Percentiles rank a stretch among this genome's conserved stretches.
Conservation (phyloP, 129 eudicot species). For the Oenanthe sinensis region DNA sequence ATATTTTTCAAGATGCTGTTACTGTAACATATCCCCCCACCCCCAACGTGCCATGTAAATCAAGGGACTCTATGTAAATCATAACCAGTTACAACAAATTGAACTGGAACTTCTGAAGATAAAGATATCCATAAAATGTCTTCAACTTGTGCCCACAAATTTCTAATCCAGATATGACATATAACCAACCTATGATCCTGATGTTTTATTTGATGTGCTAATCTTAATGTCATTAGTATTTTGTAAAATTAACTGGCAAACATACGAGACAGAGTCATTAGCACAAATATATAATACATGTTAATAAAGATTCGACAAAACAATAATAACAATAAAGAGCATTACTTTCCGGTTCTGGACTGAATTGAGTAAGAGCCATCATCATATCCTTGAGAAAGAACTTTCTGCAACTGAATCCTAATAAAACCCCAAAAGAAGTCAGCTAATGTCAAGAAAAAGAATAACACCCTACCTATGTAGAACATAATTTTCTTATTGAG, state of each 20-base stretch:
- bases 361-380: conserved; percentile 87
- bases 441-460: background rate
- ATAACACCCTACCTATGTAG: background rate
- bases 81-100: no score
- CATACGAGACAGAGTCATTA: background rate
- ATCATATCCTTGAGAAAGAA: conserved; percentile 62
- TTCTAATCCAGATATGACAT: background rate
- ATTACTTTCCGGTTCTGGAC: conserved; percentile 66
- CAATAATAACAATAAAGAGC: background rate
- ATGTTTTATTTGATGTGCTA: background rate
- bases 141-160: background rate
- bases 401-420: conserved; percentile 77
- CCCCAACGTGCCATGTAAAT: no score
- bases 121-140: no score
- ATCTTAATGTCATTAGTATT: background rate
- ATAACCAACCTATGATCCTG: background rate
- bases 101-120: no score
- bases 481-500: background rate
- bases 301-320: background rate
- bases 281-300: background rate
- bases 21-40: no score
- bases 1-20: background rate
- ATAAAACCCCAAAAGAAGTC: conserved; percentile 10
- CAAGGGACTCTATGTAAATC: background rate
- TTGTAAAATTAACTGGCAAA: background rate